Base-by-base conservation (phyloP, 352 stramenopile species). In the Phytophthora sp. region DNA sequence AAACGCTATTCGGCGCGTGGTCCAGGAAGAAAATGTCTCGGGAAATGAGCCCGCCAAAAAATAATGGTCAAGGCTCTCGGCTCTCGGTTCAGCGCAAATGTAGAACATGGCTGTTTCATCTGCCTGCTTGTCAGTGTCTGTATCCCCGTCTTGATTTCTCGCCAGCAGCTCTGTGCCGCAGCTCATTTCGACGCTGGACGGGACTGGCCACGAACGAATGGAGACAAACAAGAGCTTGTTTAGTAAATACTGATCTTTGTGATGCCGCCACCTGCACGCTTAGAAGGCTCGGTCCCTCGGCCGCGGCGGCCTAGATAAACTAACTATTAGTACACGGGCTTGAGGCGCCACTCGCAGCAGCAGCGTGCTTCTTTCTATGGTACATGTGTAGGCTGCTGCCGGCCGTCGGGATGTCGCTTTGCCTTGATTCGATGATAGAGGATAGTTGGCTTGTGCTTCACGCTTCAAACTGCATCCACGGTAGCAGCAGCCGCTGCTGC, bases 271-370 rank as follows among this genome's bases (percentile, higher is more conserved):
- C 32, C 15, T n/a, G 35, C n/a, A 8, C 5, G 17, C 35, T 21
- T 26, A 15, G 35, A 15, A 18, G 35, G 35, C 35, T 43, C n/a
- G 11, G n/a, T n/a, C n/a, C n/a, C 54, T 54, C 21, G 43, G 54
- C 44, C 27, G 32, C 20, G 21, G 12, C 28, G 51, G 49, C 41
- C 54, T 53, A 44, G 41, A 69, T 66, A 67, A 71, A 66, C 65
- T 74, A 66, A 62, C 41, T 73, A 60, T 62, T 74, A 44, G 60
- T 74, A 74, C 66, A 74, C 51, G 65, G 39, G 52, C n/a, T 50
- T 54, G 35, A 11, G 43, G 34, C 23, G 45, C 50, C 46, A 42
- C 30, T 32, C 28, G 51, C 50, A 55, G 53, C 44, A 60, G 23
- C 55, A 70, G 48, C 56, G 17, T 38, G 15, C 35, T 61, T 58